Base-by-base conservation (phyloP, 2,329 filamentous ascomycete genomes). In the Penicillium italicum region DNA sequence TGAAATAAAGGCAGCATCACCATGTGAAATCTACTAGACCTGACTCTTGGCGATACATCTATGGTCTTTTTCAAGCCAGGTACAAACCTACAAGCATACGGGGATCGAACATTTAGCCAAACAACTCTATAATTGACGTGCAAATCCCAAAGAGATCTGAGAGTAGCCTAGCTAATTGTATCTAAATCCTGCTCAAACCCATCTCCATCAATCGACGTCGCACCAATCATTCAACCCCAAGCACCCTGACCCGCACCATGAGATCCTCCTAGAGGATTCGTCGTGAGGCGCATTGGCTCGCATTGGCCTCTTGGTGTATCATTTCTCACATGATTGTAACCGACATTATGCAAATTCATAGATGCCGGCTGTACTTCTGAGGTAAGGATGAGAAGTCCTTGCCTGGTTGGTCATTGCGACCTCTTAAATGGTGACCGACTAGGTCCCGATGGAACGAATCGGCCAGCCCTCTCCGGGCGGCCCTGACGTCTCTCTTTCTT, bases 61-160 rank as follows among this genome's bases (percentile, higher is more conserved):
- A 31, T 44, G n/a, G n/a, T n/a, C 20, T 6, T 22, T 31, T 6
- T 14, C n/a, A 22, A 22, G 7, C 3, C 12, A 31, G 26, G 16
- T 28, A 28, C 7, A 34, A 24, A 6, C 14, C 22, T 41, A 24
- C 18, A 12, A 14, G n/a, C 20, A 38, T 40, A 41, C 14, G 7
- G 20, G 7, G 16, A 28, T 6, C 2, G n/a, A 34, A 36, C 8
- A 16, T 53, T 37, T 50, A 50, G 38, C 38, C 31, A 31, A 54
- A 44, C 18, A 43, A 54, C 45, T 50, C 38, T 43, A 8, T 20
- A 44, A 44, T 54, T 50, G 45, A 42, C 38, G 24, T 11, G 52
- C 52, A 54, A 48, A 54, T 16, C 51, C n/a, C 26, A 33, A 28
- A 18, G 20, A 43, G 44, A 34, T 22, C 31, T 54, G 45, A 48